Evolutionary conservation across 2,329 filamentous ascomycete species (phyloP).

Genomic region (Diaporthe batatas): DNA sequence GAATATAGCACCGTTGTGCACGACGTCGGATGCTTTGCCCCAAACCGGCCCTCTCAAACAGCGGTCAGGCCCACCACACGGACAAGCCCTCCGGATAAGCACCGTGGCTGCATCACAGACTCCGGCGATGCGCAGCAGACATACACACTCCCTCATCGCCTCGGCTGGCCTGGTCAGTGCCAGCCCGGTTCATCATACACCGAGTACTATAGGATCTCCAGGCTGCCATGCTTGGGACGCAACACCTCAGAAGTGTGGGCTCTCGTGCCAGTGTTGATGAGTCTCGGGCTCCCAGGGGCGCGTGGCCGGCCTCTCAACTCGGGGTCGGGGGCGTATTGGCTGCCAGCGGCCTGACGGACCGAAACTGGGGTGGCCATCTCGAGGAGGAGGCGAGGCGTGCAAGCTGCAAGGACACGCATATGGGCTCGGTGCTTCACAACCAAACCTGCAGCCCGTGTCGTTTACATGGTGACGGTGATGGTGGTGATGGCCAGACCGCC

Average conservation of each 20-base stretch:
- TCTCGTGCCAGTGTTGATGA: constrained; percentile 13
- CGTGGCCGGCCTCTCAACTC: not conserved
- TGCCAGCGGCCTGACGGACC: constrained; percentile 10
- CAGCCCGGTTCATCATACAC: not conserved
- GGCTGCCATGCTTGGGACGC: not conserved
- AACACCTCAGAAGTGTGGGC: constrained; percentile 23
- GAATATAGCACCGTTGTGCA: constrained; percentile 1
- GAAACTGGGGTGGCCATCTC: not conserved
- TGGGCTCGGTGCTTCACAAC: not conserved
- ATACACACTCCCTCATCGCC: not conserved
- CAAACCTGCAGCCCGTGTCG: constrained; percentile 6
- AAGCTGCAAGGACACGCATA: not conserved
- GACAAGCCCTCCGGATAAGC: constrained; percentile 3
- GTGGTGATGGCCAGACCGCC: not conserved
- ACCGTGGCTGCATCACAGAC: constrained; percentile 4
- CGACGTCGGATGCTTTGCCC: constrained; percentile 9
- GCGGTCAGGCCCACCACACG: constrained; percentile 23
- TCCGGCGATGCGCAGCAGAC: not conserved
- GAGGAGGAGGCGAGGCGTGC: constrained; percentile 3
- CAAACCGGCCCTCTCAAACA: constrained; percentile 10
- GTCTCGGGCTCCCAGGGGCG: constrained; percentile 18
- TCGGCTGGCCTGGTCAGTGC: constrained; percentile 4
- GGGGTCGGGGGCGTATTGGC: not conserved
- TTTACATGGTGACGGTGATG: not conserved
- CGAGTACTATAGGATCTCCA: not conserved